These are phyloP conservation scores for Microbotryum silenes-acaulis DNA, from an alignment of 1,284 basidiomycete species.

Conservation along the genomic window DNA sequence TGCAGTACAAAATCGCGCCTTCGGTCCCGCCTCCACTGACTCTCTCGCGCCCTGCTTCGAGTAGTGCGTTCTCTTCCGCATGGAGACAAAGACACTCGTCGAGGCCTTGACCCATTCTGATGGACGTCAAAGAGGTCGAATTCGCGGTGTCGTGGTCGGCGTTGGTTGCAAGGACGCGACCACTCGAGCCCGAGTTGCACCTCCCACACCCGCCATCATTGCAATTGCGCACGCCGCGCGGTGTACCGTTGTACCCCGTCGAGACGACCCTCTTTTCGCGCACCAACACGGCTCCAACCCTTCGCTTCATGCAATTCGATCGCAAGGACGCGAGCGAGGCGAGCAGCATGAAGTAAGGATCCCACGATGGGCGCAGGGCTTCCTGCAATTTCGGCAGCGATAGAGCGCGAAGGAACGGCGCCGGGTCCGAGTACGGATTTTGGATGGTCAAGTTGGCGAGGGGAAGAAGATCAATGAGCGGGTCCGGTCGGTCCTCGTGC, in stretches of 20 bases:
- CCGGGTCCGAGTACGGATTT: constrained; percentile 60
- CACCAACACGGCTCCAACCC: constrained; percentile 43
- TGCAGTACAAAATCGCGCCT: constrained; percentile 79
- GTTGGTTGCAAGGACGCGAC: background rate
- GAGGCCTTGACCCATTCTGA: constrained; percentile 38
- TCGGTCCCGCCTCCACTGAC: constrained; percentile 45
- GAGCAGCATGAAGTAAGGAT: constrained; percentile 91
- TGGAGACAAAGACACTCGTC: constrained; percentile 90
- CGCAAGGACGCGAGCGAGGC: constrained; percentile 77
- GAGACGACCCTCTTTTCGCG: constrained; percentile 71
- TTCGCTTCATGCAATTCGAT: constrained; percentile 82
- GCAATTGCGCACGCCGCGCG: constrained; percentile 78
- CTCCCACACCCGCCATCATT: constrained; percentile 73
- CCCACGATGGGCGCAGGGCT: constrained; percentile 78
- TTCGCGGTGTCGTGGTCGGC: constrained; percentile 4
- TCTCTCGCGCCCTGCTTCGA: constrained; percentile 42
- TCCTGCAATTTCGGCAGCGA: constrained; percentile 63
- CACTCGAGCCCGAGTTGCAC: constrained; percentile 52
- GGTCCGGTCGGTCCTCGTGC: constrained; percentile 1
- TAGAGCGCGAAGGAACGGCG: constrained; percentile 56
- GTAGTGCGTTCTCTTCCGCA: constrained; percentile 93
- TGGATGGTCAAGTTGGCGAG: constrained; percentile 57
- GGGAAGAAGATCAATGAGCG: constrained; percentile 25
- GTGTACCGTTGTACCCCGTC: constrained; percentile 99
- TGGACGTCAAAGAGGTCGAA: constrained; percentile 11